phyloP scores from a whole-genome alignment of 306 rosid genomes.

The Fragaria iinumae region DNA sequence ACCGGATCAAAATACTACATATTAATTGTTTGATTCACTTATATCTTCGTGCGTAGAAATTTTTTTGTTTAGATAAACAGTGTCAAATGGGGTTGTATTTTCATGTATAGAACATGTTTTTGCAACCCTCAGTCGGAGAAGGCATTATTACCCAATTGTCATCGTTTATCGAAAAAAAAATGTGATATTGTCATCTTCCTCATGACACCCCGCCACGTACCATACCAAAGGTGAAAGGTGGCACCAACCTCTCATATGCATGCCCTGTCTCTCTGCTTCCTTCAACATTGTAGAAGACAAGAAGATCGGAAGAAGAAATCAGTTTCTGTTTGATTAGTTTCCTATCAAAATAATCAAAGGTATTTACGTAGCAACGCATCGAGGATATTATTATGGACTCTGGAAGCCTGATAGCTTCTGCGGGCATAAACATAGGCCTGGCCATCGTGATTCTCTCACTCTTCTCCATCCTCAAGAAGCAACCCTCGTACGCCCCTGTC shows the following conservation, averaged over 20 bases:
- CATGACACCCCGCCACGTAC: slow-evolving; percentile 42
- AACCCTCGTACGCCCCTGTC: slow-evolving; percentile 57
- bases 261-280: background rate
- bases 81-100: too few relatives aligned
- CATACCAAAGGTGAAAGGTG: slow-evolving; percentile 31
- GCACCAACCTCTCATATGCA: background rate
- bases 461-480: slow-evolving; percentile 78
- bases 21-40: too few relatives aligned
- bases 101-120: too few relatives aligned
- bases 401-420: slow-evolving; percentile 71
- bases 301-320: background rate
- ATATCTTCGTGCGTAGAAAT: too few relatives aligned
- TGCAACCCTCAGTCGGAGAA: too few relatives aligned
- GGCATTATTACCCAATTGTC: too few relatives aligned
- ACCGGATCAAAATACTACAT: too few relatives aligned
- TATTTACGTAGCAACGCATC: background rate
- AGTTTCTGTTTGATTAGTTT: background rate
- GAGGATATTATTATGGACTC: slow-evolving; percentile 40
- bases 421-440: slow-evolving; percentile 72
- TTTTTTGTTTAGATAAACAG: too few relatives aligned
- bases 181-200: background rate
- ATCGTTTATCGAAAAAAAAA: too few relatives aligned
- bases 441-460: slow-evolving; percentile 66
- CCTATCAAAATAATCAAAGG: background rate
- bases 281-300: background rate